phyloP scores from a whole-genome alignment of 2,329 filamentous ascomycete species.

The Magnaporthales sp. region DNA sequence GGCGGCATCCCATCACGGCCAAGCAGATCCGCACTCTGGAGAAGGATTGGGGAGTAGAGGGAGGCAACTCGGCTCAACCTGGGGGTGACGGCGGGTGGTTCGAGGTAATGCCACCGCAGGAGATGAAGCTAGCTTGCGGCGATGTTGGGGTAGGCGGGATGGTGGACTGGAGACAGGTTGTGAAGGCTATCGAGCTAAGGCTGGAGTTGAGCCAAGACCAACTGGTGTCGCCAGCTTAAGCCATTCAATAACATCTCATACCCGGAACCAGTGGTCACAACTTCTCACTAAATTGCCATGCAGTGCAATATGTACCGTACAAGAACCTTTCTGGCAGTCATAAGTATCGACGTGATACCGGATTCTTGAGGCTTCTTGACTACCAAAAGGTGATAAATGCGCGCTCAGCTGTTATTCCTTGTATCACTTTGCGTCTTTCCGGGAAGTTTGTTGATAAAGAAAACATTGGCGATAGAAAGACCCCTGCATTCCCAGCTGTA shows the following conservation, averaged over 20 bases:
- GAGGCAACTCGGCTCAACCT: constrained; percentile 17
- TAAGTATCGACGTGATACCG: too few species aligned
- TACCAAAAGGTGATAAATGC: too few species aligned
- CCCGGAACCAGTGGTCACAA: too few species aligned
- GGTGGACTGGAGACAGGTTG: constrained; percentile 72
- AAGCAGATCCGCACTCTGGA: constrained; percentile 62
- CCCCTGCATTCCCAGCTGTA: too few species aligned
- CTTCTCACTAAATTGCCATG: too few species aligned
- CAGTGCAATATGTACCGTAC: too few species aligned
- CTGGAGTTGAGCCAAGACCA: constrained; percentile 21
- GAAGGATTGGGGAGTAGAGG: constrained; percentile 60
- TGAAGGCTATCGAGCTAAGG: constrained; percentile 50
- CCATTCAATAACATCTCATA: neutral
- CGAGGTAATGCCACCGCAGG: constrained; percentile 62
- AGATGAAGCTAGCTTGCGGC: constrained; percentile 76
- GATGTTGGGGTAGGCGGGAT: constrained; percentile 78
- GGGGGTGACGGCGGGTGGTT: constrained; percentile 46
- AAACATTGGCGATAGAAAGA: too few species aligned
- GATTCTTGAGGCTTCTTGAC: too few species aligned
- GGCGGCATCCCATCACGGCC: constrained; percentile 71
- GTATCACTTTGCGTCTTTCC: too few species aligned
- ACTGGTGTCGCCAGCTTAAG: neutral
- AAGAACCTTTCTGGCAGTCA: too few species aligned
- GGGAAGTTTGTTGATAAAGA: too few species aligned
- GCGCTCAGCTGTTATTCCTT: too few species aligned